phyloP scores from a whole-genome alignment of 2,329 filamentous ascomycete genomes.

The Fusarium xyrophilum region DNA sequence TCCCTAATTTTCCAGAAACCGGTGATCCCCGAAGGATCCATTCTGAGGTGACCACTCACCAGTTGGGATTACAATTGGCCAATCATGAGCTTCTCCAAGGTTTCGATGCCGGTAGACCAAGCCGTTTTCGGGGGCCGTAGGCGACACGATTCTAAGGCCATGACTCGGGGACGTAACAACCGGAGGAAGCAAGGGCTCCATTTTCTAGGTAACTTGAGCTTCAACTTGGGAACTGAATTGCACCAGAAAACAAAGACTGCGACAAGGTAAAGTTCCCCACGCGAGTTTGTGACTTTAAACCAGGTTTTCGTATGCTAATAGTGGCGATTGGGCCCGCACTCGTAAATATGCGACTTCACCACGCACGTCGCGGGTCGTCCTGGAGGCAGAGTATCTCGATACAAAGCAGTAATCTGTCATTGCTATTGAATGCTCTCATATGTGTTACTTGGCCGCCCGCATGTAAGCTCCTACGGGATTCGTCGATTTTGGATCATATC shows the following conservation, averaged over 20 bases:
- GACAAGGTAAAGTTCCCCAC: background rate
- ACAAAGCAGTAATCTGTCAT: accelerated
- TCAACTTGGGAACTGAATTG: background rate
- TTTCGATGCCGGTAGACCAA: background rate
- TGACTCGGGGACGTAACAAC: slow-evolving; percentile 13
- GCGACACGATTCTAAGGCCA: slow-evolving; percentile 3
- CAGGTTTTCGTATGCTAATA: background rate
- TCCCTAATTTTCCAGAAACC: slow-evolving; percentile 11
- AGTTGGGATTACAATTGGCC: background rate
- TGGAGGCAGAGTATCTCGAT: background rate
- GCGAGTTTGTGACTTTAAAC: background rate
- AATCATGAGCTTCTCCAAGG: background rate
- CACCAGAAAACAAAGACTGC: slow-evolving; percentile 3
- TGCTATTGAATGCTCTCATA: accelerated
- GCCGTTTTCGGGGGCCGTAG: background rate
- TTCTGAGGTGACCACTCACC: background rate
- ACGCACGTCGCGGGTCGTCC: background rate
- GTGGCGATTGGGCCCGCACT: background rate
- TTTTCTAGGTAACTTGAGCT: background rate
- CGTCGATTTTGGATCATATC: background rate
- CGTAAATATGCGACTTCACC: background rate
- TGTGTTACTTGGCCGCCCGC: too few relatives aligned
- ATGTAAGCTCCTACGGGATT: too few relatives aligned
- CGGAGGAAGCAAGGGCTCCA: background rate
- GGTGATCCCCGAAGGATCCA: slow-evolving; percentile 14